Evolutionary conservation across 2,329 filamentous ascomycete species (phyloP), one percentile per base, ranked within the genome.

Genomic region (Cordyceps tenuipes): DNA sequence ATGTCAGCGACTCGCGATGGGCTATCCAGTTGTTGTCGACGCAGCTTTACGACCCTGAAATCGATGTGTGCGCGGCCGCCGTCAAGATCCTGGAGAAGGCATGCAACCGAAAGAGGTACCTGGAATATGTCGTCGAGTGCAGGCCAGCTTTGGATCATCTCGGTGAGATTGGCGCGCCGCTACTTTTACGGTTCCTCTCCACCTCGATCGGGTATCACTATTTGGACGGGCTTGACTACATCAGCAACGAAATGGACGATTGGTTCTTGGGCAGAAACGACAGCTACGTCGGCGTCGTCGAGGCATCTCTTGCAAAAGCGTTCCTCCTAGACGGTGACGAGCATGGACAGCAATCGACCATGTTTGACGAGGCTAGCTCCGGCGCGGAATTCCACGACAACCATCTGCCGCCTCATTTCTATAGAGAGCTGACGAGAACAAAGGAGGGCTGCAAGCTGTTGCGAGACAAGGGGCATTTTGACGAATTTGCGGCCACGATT

Each of bases 221-320:
- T 72, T 81, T 99, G 6, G 91, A 97, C 69, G 94, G 92, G 0
- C 79, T 99, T 48, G 95, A 99, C 75, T 99, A 99, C 71, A 99
- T 99, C 72, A 97, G 92, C 63, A 94, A 96, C 70, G 95, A 99
- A 72, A 99, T 99, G 94, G 94, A 99, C 66, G 95, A 99, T 74
- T 99, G 94, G 94, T 99, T 97, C 70, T 80, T 99, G 34, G 94
- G 94, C 15, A 86, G 94, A 49, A 99, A 99, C 69, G 93, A 99
- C 71, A 88, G 86, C n/a, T 99, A 99, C 66, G 94, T 99, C 55
- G 83, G 86, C 43, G 83, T 97, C 46, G 93, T 99, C 46, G 94
- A 99, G 73, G 94, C 95, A n/a, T 96, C 92, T 59, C 80, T 99
- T 56, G 91, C 92, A 36, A 87, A 91, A 62, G 88, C 92, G 0